A percentile compares a stretch with the other conserved stretches of the same genome.
Evolutionary conservation across 345 rosid species (phyloP).

Genomic region (Schrenkiella parvula): DNA sequence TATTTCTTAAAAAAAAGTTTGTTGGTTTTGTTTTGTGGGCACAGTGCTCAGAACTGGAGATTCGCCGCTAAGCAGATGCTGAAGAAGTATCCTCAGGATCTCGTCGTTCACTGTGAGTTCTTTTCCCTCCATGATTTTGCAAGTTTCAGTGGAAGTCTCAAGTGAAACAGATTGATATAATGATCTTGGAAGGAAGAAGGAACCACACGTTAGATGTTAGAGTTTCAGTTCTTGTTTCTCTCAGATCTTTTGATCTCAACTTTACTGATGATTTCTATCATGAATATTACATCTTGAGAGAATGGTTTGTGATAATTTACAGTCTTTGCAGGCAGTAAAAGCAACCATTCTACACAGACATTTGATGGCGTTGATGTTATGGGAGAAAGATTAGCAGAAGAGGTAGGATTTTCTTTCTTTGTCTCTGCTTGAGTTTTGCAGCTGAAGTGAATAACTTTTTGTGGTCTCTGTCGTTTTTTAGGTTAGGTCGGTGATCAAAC

Average conservation of each 20-base stretch:
- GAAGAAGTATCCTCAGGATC: slow-evolving; percentile 53
- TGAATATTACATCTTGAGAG: background rate
- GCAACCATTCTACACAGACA: slow-evolving; percentile 53
- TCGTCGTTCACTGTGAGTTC: slow-evolving; percentile 68
- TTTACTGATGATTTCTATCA: background rate
- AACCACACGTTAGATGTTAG: background rate
- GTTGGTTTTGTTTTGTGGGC: background rate
- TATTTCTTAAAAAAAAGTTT: background rate
- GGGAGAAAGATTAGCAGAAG: slow-evolving; percentile 86
- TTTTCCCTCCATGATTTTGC: background rate
- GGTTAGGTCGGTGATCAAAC: slow-evolving; percentile 57
- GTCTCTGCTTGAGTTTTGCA: slow-evolving; percentile 7
- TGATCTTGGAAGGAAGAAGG: background rate
- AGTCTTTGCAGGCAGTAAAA: slow-evolving; percentile 60
- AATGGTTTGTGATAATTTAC: background rate
- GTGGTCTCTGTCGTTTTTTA: slow-evolving; percentile 41
- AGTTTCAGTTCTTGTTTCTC: background rate
- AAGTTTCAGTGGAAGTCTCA: background rate
- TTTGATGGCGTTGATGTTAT: slow-evolving; percentile 85
- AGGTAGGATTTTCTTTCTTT: slow-evolving; percentile 41
- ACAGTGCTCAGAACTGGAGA: slow-evolving; percentile 72
- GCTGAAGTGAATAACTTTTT: background rate
- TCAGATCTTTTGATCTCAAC: background rate
- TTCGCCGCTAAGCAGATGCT: slow-evolving; percentile 71
- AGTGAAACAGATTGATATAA: background rate